These are phyloP conservation scores for Ophiostoma perfectum DNA, from an alignment of 2,329 filamentous ascomycete species.

Conservation along the genomic window DNA sequence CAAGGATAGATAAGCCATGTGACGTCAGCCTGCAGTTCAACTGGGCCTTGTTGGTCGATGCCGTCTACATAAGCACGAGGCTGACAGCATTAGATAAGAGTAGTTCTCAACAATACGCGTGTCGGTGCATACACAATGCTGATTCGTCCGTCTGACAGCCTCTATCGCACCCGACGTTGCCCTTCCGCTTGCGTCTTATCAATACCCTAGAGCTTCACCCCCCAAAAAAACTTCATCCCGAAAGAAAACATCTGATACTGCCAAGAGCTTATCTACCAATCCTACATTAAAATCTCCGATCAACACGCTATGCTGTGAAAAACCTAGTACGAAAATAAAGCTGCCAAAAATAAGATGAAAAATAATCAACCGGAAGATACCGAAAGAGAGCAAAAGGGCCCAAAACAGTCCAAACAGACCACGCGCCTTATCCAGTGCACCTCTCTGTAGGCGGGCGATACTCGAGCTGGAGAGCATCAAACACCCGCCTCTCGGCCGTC, in stretches of 20 bases:
- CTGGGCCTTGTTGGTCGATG: neutral
- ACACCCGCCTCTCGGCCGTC: slow-evolving; percentile 74
- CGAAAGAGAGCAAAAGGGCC: no score
- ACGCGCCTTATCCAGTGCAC: slow-evolving; percentile 51
- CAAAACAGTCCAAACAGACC: no score
- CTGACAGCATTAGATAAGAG: neutral
- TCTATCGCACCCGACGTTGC: slow-evolving; percentile 40
- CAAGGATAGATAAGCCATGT: neutral
- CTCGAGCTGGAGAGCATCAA: slow-evolving; percentile 66
- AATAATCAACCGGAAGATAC: no score
- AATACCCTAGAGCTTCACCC: neutral
- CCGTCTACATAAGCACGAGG: neutral
- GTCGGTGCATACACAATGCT: neutral
- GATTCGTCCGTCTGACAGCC: slow-evolving; percentile 18
- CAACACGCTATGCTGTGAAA: neutral
- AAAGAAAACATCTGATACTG: neutral
- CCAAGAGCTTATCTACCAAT: slow-evolving; percentile 1
- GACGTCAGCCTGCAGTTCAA: neutral
- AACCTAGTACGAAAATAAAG: neutral
- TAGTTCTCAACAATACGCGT: neutral
- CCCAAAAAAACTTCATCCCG: neutral
- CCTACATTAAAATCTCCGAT: neutral
- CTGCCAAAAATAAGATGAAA: neutral
- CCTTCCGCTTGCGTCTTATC: slow-evolving; percentile 1
- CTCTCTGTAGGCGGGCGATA: slow-evolving; percentile 63